A percentile compares a stretch with the other conserved stretches of the same genome.
Evolutionary conservation across 768 basidiomycete species (phyloP).

Genomic region (Suillus sp.): DNA sequence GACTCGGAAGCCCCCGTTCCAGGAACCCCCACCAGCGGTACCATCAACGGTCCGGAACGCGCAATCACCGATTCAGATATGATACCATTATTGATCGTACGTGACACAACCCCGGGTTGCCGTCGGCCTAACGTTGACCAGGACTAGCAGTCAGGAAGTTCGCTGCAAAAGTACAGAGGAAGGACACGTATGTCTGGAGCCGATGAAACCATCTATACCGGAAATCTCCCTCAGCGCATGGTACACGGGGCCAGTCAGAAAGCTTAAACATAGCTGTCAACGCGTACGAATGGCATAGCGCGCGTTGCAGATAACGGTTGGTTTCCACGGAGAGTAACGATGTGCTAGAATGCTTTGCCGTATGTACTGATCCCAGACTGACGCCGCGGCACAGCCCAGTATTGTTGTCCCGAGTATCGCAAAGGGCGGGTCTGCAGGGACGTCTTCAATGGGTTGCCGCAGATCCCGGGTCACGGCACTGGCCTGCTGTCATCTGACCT

Average conservation of each 20-base stretch:
- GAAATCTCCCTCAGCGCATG: neutral
- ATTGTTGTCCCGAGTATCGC: too few species aligned
- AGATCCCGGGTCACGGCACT: neutral
- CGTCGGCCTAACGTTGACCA: slow-evolving; percentile 2
- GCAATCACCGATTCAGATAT: slow-evolving; percentile 26
- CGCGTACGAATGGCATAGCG: neutral
- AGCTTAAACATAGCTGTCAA: too few species aligned
- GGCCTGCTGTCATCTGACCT: neutral
- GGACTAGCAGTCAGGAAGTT: too few species aligned
- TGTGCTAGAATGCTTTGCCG: neutral
- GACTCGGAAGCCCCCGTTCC: slow-evolving; percentile 10
- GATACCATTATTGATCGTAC: slow-evolving; percentile 16
- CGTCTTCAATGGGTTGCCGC: neutral
- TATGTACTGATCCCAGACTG: too few species aligned
- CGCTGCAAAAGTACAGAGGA: too few species aligned
- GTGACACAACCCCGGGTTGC: slow-evolving; percentile 6
- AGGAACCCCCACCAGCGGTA: slow-evolving; percentile 5
- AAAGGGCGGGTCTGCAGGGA: too few species aligned
- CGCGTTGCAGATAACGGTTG: neutral
- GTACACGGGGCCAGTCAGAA: too few species aligned
- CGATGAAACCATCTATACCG: slow-evolving; percentile 1
- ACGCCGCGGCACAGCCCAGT: too few species aligned
- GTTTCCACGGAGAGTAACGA: slow-evolving; percentile 1
- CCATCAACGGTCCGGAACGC: slow-evolving; percentile 20
- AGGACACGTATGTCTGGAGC: slow-evolving; percentile 1